phyloP scores from a whole-genome alignment of 148 eudicot species.

The Gaultheria prostrata region DNA sequence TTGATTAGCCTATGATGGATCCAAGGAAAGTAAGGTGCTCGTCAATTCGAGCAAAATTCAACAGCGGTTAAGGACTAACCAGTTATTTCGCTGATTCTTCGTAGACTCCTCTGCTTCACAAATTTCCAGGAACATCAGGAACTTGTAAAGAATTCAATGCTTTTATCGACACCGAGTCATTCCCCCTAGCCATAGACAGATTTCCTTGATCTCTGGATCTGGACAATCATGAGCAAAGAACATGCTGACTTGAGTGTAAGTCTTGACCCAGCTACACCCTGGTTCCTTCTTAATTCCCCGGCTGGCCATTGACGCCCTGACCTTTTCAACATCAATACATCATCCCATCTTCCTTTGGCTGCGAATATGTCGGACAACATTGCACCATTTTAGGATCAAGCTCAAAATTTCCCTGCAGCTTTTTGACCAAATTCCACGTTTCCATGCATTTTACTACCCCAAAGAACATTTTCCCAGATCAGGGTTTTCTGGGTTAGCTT shows the following conservation, averaged over 20 bases:
- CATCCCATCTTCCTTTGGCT: no score
- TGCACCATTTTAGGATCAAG: slow-evolving; percentile 31
- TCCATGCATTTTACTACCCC: slow-evolving; percentile 35
- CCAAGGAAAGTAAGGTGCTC: not conserved
- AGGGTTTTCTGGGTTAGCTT: slow-evolving; percentile 28
- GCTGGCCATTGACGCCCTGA: no score
- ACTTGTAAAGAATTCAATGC: not conserved
- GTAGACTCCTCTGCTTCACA: not conserved
- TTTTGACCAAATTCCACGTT: slow-evolving; percentile 38
- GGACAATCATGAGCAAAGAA: no score
- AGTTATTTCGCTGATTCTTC: not conserved
- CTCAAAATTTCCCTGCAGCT: slow-evolving; percentile 32
- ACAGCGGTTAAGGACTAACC: not conserved
- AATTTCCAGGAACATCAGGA: not conserved
- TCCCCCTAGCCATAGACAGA: not conserved
- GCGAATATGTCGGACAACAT: slow-evolving; percentile 34
- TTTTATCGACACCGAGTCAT: not conserved
- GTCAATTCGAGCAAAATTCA: not conserved
- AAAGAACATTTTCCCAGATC: slow-evolving; percentile 45
- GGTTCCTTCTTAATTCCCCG: no score
- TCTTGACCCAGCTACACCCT: no score
- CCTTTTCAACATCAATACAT: no score
- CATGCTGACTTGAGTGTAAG: no score
- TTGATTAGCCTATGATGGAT: not conserved
- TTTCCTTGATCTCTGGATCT: no score